Base-by-base conservation (phyloP, 2,329 filamentous ascomycete species). In the Cercospora berteroae region DNA sequence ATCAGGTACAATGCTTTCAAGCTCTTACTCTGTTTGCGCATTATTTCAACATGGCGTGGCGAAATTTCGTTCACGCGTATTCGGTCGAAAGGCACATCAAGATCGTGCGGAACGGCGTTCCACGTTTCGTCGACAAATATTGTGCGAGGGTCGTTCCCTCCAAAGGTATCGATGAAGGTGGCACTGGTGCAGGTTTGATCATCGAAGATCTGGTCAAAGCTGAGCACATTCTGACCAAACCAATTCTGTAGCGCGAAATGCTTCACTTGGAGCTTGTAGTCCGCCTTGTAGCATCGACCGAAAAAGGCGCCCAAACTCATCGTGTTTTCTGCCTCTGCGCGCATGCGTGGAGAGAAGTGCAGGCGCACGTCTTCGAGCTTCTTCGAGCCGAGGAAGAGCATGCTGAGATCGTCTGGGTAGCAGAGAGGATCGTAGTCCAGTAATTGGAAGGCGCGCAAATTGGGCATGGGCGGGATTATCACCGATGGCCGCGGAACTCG, bases 351-450 rank as follows among this genome's bases (percentile, higher is more conserved):
- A 29, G 82, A 87, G 82, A 86, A 89, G 72, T 89, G 86, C 67
- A 89, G 69, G 63, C 80, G 84, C 7, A 89, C 76, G 33, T 85
- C 84, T 48, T 82, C 79, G 4, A 89, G 77, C 62, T 85, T 85
- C 68, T 81, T 83, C 4, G 85, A 84, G n/a, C 83, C 79, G 13
- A 82, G 76, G 6, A 89, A 76, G 13, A 89, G 77, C 23, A 84
- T 79, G 13, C 86, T 86, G 8, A 89, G 83, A 71, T 89, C 87
- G 75, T 89, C 87, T 0, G 86, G 86, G 71, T 88, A 88, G 77
- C 87, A 89, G 9, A 89, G 80, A 0, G 87, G 87, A 65, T 89
- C 87, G 62, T 89, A 87, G 69, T 89, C 83, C 67, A 84, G 84
- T 29, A 87, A 80, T 62, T 84, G 83, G 39, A 89, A 79, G 4